Percentiles rank a stretch among this genome's conserved stretches.
These are phyloP conservation scores for Vicia villosa DNA, from an alignment of 306 rosid species.

Conservation along the genomic window DNA sequence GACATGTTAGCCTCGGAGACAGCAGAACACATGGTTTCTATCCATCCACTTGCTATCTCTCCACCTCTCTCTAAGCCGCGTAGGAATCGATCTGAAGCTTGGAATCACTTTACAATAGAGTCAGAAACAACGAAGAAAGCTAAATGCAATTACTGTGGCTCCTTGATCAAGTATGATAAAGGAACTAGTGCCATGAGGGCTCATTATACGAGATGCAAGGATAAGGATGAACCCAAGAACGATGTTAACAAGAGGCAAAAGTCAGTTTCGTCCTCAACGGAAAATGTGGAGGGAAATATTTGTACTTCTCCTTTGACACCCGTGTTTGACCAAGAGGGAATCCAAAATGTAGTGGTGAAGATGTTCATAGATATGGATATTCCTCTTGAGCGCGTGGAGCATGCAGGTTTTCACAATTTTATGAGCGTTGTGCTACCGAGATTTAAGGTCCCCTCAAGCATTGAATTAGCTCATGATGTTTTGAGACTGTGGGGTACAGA, in stretches of 20 bases:
- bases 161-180: slow-evolving; percentile 14
- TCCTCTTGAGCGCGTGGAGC: slow-evolving; percentile 13
- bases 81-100: slow-evolving; percentile 15
- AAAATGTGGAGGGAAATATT: not conserved
- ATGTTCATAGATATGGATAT: slow-evolving; percentile 2
- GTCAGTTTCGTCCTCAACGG: slow-evolving; percentile 7
- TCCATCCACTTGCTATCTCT: not conserved
- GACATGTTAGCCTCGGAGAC: not conserved
- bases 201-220: slow-evolving; percentile 23
- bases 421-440: not conserved
- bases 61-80: not conserved
- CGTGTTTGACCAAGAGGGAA: not conserved
- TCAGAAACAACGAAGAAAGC: not conserved
- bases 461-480: not conserved
- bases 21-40: not conserved
- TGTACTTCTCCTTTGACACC: not conserved
- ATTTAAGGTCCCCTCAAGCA: slow-evolving; percentile 4
- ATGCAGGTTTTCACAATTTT: not conserved
- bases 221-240: not conserved
- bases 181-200: slow-evolving; percentile 15
- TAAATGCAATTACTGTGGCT: slow-evolving; percentile 15
- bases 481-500: not conserved
- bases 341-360: not conserved
- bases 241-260: slow-evolving; percentile 4
- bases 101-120: slow-evolving; percentile 12